Conservation (phyloP, 2,329 filamentous ascomycete genomes). For the Fusarium buharicum region DNA sequence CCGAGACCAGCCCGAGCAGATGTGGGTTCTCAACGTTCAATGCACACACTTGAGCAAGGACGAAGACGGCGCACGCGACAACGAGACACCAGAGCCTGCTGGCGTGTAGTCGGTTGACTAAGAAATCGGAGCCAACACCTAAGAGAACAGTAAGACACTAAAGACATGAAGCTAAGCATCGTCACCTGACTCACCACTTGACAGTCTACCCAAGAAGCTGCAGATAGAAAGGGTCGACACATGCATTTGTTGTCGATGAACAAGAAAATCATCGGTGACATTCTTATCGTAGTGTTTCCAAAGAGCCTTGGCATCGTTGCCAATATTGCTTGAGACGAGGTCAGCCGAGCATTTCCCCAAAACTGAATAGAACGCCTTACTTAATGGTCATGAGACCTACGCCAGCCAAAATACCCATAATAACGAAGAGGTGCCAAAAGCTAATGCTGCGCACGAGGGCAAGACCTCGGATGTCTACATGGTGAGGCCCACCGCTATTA, state of each 20-base stretch:
- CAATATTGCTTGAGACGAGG: constrained; percentile 78
- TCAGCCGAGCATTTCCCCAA: constrained; percentile 20
- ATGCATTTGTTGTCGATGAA: constrained; percentile 86
- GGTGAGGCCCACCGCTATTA: constrained; percentile 79
- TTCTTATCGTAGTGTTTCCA: constrained; percentile 87
- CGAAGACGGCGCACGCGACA: constrained; percentile 80
- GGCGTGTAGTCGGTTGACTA: constrained; percentile 82
- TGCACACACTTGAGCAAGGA: constrained; percentile 79
- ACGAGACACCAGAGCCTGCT: constrained; percentile 94
- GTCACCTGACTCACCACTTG: constrained; percentile 67
- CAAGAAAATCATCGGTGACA: constrained; percentile 77
- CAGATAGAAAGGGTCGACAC: constrained; percentile 93
- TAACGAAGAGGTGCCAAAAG: constrained; percentile 90
- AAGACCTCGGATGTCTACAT: constrained; percentile 90
- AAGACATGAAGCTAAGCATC: background rate
- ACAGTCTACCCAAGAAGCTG: constrained; percentile 84
- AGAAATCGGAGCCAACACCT: constrained; percentile 90
- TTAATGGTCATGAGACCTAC: constrained; percentile 99
- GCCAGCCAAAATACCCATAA: constrained; percentile 91
- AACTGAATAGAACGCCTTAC: constrained; percentile 61
- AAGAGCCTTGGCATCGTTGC: constrained; percentile 85
- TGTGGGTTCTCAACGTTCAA: constrained; percentile 81
- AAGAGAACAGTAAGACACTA: constrained; percentile 25
- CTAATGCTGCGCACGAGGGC: constrained; percentile 75
- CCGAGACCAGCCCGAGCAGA: constrained; percentile 79